Evolutionary conservation across 345 rosid genomes (phyloP).

Genomic region (Linum usitatissimum): DNA sequence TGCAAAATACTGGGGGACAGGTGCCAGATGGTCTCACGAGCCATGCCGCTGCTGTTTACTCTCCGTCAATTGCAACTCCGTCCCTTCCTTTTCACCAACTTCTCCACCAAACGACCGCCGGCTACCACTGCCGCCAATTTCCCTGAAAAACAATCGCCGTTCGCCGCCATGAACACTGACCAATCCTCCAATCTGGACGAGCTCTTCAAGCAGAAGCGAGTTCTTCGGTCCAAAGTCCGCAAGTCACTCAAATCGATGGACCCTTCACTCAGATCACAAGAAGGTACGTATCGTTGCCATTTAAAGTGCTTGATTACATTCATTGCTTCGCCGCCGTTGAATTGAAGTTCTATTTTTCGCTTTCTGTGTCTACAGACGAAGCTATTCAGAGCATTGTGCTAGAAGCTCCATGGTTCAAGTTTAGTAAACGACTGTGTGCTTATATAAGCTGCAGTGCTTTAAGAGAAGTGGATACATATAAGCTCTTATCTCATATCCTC

Average conservation of each 20-base stretch:
- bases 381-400: slow-evolving; percentile 56
- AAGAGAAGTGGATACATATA: slow-evolving; percentile 75
- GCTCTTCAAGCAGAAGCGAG: slow-evolving; percentile 50
- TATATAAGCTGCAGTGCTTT: slow-evolving; percentile 75
- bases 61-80: not conserved
- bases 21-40: not conserved
- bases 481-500: slow-evolving; percentile 42
- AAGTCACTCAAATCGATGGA: slow-evolving; percentile 69
- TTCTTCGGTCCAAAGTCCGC: slow-evolving; percentile 59
- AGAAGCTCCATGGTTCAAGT: slow-evolving; percentile 81
- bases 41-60: not conserved
- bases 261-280: slow-evolving; percentile 55
- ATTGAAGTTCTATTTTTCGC: not conserved
- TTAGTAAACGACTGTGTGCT: slow-evolving; percentile 64
- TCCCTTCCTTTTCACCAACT: not conserved
- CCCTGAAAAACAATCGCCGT: not conserved
- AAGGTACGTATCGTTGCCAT: slow-evolving; percentile 34
- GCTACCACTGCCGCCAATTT: not conserved
- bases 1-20: not conserved
- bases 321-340: not conserved
- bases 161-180: slow-evolving; percentile 13
- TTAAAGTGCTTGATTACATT: not conserved
- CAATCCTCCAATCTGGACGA: slow-evolving; percentile 28
- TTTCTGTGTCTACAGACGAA: slow-evolving; percentile 33
- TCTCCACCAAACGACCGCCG: not conserved